These are phyloP conservation scores for Solanum neorickii DNA, from an alignment of 257 asterid genomes.

Conservation along the genomic window DNA sequence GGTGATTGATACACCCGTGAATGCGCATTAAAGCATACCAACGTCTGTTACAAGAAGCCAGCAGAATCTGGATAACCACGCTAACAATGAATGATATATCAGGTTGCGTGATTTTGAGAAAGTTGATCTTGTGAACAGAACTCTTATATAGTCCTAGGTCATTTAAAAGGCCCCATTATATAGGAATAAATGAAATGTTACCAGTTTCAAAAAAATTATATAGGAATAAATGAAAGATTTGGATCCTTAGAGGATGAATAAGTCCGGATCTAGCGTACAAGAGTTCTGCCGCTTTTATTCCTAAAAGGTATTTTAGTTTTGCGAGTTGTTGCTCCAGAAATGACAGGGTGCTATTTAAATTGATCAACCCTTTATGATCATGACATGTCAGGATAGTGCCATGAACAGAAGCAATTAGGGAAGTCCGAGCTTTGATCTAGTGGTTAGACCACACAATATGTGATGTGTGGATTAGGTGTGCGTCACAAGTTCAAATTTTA, in stretches of 20 bases:
- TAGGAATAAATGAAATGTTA: background rate
- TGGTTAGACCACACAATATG: background rate
- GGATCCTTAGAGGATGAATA: background rate
- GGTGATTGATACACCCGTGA: background rate
- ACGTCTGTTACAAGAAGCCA: background rate
- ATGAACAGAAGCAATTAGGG: background rate
- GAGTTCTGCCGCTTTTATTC: background rate
- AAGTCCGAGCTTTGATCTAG: background rate
- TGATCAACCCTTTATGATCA: background rate
- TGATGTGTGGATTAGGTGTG: background rate
- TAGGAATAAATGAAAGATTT: background rate
- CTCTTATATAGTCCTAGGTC: background rate
- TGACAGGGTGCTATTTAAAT: background rate
- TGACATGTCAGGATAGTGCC: background rate
- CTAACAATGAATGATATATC: background rate
- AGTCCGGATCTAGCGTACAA: background rate
- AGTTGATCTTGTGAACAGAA: background rate
- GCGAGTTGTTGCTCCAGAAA: background rate
- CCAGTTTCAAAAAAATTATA: background rate
- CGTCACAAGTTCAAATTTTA: background rate
- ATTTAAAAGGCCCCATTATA: background rate
- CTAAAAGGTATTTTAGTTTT: background rate
- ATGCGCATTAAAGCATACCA: background rate
- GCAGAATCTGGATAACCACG: background rate
- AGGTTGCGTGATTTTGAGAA: background rate